Base-by-base conservation (phyloP, 805 yeast species). In the Wickerhamiella vanderwaltii region DNA sequence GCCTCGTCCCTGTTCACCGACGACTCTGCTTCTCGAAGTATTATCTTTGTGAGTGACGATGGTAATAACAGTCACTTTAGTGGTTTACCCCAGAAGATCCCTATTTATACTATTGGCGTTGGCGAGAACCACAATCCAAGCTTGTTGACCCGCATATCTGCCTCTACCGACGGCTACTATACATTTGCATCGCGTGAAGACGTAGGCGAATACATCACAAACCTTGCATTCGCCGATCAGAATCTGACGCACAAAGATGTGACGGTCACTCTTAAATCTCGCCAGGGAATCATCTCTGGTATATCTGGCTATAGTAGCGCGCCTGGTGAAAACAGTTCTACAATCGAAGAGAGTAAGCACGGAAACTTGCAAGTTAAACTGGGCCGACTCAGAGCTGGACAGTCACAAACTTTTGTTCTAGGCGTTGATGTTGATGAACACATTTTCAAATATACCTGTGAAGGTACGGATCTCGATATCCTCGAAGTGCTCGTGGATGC, bases 301-400 rank as follows among this genome's bases (percentile, higher is more conserved):
- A 28, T 40, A 3, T 26, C 23, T n/a, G 41, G 38, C 4, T 35
- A 19, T 22, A 15, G 35, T 16, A 18, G 18, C n/a, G 29, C 24
- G 16, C 35, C 34, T n/a, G 40, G 33, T 25, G 33, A 32, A 19
- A 29, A 6, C 24, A 35, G 36, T 19, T 16, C 31, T 9, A 30
- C 15, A 5, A 13, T 35, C 9, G 4, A 23, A 12, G 35, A 36
- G 18, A 31, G 29, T n/a, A n/a, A 23, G 12, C 19, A 12, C 3
- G 41, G 41, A 3, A 15, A 30, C 24, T 18, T 32, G n/a, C 24
- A 19, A 4, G 19, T 43, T 6, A n/a, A 13, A 3, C n/a, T 39
- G 9, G 46, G 46, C 17, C 20, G 41, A 3, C 22, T 43, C 4
- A 42, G 39, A 6, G 43, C 43, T 11, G 43, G 43, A 1, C 37